phyloP scores from a whole-genome alignment of 345 rosid species.

The Mallotus nudiflorus region DNA sequence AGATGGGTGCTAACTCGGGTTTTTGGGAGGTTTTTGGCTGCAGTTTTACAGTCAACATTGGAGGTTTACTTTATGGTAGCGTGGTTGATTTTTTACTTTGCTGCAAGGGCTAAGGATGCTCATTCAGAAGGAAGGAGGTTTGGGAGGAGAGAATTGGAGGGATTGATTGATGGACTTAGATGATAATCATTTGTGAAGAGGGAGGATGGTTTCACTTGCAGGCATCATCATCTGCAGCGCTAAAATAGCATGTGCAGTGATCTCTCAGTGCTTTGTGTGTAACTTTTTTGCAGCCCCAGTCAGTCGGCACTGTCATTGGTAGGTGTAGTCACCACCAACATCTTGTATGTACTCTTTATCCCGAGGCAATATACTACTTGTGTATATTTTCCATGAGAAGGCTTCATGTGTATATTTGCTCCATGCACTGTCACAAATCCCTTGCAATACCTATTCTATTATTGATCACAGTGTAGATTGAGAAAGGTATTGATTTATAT shows the following conservation, averaged over 20 bases:
- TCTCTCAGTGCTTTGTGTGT: constrained; percentile 33
- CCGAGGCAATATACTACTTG: constrained; percentile 39
- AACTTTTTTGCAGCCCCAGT: constrained; percentile 38
- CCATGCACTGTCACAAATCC: constrained; percentile 40
- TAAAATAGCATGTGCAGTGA: constrained; percentile 27
- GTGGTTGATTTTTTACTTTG: constrained; percentile 83
- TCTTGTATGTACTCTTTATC: constrained; percentile 40
- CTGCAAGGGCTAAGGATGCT: constrained; percentile 73
- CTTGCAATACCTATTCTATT: constrained; percentile 21
- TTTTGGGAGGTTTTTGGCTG: constrained; percentile 59
- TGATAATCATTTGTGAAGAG: constrained; percentile 37
- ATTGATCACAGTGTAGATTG: constrained; percentile 20
- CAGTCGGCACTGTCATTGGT: constrained; percentile 37
- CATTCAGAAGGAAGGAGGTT: constrained; percentile 66
- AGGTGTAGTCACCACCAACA: constrained; percentile 28
- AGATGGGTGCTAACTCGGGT: constrained; percentile 53
- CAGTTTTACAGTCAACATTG: constrained; percentile 60
- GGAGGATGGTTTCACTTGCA: constrained; percentile 22
- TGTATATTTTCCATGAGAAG: constrained; percentile 46
- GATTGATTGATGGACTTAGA: constrained; percentile 65
- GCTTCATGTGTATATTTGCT: constrained; percentile 57
- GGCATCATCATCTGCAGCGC: constrained; percentile 31
- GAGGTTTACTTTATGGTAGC: constrained; percentile 91
- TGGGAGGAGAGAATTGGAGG: constrained; percentile 85
- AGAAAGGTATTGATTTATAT: constrained; percentile 28